Evolutionary conservation across 176 grass and related monocot species (phyloP).

Genomic region (Phoenix roebelenii): DNA sequence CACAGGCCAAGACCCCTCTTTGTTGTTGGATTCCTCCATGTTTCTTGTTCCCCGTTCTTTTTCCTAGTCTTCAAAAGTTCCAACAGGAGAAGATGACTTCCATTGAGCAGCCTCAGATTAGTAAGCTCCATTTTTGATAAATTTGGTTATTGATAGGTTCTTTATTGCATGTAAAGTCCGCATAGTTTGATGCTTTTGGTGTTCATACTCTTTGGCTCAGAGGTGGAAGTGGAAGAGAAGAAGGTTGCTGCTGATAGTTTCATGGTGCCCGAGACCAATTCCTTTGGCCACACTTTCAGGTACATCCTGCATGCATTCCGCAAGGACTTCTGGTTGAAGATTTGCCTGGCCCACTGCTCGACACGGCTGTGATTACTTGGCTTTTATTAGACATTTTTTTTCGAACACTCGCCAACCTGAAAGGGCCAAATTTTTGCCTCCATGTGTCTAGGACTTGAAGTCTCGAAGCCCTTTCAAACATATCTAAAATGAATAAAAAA

Average conservation of each 20-base stretch:
- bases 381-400: neutral
- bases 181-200: neutral
- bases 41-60: neutral
- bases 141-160: neutral
- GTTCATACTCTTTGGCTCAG: constrained; percentile 13
- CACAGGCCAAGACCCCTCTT: neutral
- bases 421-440: neutral
- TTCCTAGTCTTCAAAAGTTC: neutral
- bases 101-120: constrained; percentile 49
- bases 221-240: constrained; percentile 27
- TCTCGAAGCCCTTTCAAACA: neutral
- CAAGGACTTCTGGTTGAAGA: neutral
- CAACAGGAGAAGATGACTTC: constrained; percentile 38
- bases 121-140: constrained; percentile 16
- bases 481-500: neutral
- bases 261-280: constrained; percentile 58
- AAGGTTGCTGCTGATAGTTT: constrained; percentile 45
- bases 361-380: too few relatives aligned
- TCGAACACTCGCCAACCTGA: neutral
- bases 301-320: neutral
- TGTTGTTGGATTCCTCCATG: constrained; percentile 10
- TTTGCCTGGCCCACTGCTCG: neutral
- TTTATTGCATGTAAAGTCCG: neutral
- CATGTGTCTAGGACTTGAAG: too few relatives aligned
- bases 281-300: constrained; percentile 85